phyloP scores from a whole-genome alignment of 495 filamentous ascomycete genomes.

The Penicillium canescens region DNA sequence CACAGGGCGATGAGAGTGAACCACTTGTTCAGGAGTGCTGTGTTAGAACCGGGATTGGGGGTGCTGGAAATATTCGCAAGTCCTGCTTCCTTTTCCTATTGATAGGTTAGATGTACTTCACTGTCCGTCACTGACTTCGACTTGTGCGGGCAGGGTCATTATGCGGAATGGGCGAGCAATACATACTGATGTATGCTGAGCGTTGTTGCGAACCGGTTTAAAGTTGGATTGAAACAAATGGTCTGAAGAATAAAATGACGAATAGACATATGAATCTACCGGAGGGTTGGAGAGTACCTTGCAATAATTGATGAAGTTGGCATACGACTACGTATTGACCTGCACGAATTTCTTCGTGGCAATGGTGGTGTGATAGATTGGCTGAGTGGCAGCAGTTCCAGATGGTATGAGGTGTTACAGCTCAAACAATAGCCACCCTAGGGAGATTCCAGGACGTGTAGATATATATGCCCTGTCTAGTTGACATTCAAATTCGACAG shows the following conservation, averaged over 20 bases:
- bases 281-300: too few relatives aligned
- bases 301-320: too few relatives aligned
- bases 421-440: too few relatives aligned
- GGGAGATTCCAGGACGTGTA: too few relatives aligned
- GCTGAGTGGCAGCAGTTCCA: too few relatives aligned
- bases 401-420: too few relatives aligned
- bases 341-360: too few relatives aligned
- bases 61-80: conserved; percentile 42
- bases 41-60: conserved; percentile 39
- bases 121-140: conserved; percentile 3
- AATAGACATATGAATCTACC: not conserved
- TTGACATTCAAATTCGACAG: too few relatives aligned
- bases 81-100: conserved; percentile 13
- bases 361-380: too few relatives aligned
- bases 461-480: too few relatives aligned
- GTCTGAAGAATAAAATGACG: not conserved
- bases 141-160: conserved; percentile 3
- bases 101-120: not conserved
- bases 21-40: conserved; percentile 27
- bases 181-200: conserved; percentile 3
- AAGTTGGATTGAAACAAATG: too few relatives aligned
- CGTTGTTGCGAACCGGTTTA: not conserved
- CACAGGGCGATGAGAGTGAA: not conserved
- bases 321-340: too few relatives aligned
- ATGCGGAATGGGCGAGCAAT: conserved; percentile 14